Base-by-base conservation (phyloP, 148 eudicot species). In the Fagopyrum esculentum region DNA sequence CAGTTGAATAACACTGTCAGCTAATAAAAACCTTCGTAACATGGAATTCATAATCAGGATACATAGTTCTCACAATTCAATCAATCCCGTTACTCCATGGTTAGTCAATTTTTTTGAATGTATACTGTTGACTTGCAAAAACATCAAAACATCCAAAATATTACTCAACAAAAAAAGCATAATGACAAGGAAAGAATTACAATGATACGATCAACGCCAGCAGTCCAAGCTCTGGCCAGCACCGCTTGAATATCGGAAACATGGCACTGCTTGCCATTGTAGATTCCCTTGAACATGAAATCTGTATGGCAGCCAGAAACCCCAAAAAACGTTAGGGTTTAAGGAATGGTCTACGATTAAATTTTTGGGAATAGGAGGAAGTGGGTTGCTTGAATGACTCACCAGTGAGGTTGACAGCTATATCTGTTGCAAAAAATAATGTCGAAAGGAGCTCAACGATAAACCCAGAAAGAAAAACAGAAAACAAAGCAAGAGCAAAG, bases 401-500 rank as follows among this genome's bases (percentile, higher is more conserved):
- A 92, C 98, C 98, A 79, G 99, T 95, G 85, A 95, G 90, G 73
- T 95, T 95, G 52, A 92, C 99, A 17, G 98, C 98, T 75, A 95
- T 92, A 75, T 95, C 99, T 95, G 92, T 69, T 60, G 77, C 64
- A 78, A 35, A 51, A 26, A 8, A 2, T 55, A 22, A 17, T 13
- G 43, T 29, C 46, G 69, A 30, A 30, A 30, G n/a, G 45, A 64
- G 69, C 11, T 64, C 15, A 35, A 35, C 45, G 6, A 64, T 64
- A 26, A 35, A 3, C n/a, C 45, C 45, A 35, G 15, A 35, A 64
- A 30, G 43, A 64, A n/a, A 12, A 64, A 35, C 45, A 7, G 45
- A 16, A 64, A n/a, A 64, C 13, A 1, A 5, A 64, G 29, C 45
- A 76, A 35, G 51, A 19, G 15, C 16, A 45, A 19, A 22, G 40